Evolutionary conservation across 345 rosid genomes (phyloP).

Genomic region (Eucalyptus cladocalyx): DNA sequence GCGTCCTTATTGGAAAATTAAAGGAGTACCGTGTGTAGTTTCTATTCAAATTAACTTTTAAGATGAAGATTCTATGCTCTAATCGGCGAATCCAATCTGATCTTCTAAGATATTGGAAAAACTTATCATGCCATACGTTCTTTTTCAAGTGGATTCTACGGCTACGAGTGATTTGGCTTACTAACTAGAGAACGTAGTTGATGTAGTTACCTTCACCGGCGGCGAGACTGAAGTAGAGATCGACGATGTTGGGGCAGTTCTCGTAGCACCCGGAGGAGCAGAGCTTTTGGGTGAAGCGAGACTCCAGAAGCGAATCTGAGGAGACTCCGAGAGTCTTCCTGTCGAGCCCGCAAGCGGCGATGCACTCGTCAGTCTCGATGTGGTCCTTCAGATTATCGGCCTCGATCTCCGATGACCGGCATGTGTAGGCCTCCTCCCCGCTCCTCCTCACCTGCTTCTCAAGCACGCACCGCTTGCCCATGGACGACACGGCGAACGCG

Average conservation of each 20-base stretch:
- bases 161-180: background rate
- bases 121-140: background rate
- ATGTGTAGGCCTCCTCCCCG: constrained; percentile 47
- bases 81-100: background rate
- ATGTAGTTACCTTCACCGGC: constrained; percentile 69
- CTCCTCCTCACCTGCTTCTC: constrained; percentile 61
- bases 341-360: constrained; percentile 65
- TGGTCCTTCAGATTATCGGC: constrained; percentile 51
- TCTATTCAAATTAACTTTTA: background rate
- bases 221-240: constrained; percentile 85
- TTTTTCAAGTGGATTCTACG: background rate
- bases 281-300: constrained; percentile 47
- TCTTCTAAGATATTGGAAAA: background rate
- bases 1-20: background rate
- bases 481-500: constrained; percentile 63
- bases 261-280: constrained; percentile 72
- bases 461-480: constrained; percentile 70
- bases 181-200: background rate
- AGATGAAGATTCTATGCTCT: background rate
- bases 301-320: constrained; percentile 70
- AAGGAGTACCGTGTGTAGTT: background rate
- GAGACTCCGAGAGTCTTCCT: constrained; percentile 74
- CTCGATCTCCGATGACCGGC: constrained; percentile 68
- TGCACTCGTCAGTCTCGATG: constrained; percentile 61
- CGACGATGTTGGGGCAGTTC: constrained; percentile 67